Conservation (phyloP, 768 basidiomycete species). For the Tephrocybe sp. region DNA sequence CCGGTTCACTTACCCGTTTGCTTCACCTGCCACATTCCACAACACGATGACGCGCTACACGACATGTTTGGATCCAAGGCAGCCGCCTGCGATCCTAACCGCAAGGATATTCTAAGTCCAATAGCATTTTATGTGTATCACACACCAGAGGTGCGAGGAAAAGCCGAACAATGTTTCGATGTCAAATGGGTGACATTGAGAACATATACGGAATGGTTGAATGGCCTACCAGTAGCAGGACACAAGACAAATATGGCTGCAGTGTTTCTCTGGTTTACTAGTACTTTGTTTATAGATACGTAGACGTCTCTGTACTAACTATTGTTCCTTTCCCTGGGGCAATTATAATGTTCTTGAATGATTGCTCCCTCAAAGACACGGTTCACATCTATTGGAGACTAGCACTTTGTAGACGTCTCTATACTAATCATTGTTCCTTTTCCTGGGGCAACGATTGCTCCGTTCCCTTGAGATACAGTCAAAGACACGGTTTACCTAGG, state of each 20-base stretch:
- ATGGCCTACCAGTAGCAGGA: neutral
- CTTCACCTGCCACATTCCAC: neutral
- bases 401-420: too few species aligned
- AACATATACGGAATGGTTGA: neutral
- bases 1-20: too few species aligned
- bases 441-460: too few species aligned
- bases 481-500: too few species aligned
- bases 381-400: too few species aligned
- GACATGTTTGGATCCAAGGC: neutral
- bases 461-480: too few species aligned
- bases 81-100: neutral
- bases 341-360: too few species aligned
- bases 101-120: neutral
- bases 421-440: too few species aligned
- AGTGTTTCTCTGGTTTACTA: neutral
- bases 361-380: too few species aligned
- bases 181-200: neutral
- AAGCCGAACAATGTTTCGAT: neutral
- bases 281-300: too few species aligned
- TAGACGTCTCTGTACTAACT: too few species aligned
- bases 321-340: too few species aligned
- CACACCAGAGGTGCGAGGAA: neutral
- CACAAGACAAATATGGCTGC: neutral
- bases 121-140: neutral
- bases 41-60: neutral